Evolutionary conservation across 2,329 filamentous ascomycete genomes (phyloP).

Genomic region (Grosmannia huntii): DNA sequence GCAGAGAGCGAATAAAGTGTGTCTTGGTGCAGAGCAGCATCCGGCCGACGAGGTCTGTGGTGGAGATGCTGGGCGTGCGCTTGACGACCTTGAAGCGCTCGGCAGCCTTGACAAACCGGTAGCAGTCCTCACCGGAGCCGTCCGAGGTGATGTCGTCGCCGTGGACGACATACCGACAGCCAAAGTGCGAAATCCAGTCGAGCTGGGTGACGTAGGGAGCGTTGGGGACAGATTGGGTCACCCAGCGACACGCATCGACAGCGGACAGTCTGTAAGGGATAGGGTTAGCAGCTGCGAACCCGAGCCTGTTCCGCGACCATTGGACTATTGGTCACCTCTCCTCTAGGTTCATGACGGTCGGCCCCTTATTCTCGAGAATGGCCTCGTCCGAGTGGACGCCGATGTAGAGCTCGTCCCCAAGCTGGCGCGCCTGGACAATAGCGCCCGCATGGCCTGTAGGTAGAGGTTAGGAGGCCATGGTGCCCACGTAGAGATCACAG

Average conservation of each 20-base stretch:
- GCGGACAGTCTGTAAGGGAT: constrained; percentile 56
- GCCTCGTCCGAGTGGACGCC: constrained; percentile 93
- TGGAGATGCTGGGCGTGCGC: constrained; percentile 90
- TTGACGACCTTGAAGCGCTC: constrained; percentile 94
- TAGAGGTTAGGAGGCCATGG: background rate
- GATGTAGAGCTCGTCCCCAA: constrained; percentile 78
- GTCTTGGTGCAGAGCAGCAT: constrained; percentile 94
- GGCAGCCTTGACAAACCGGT: constrained; percentile 91
- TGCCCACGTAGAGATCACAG: background rate
- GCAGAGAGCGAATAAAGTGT: constrained; percentile 79
- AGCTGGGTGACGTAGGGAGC: constrained; percentile 93
- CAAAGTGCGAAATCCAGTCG: constrained; percentile 89
- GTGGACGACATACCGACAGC: constrained; percentile 63
- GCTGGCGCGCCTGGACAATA: constrained; percentile 87
- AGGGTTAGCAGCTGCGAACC: constrained; percentile 1
- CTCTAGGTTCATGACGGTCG: constrained; percentile 87
- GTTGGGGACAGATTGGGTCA: constrained; percentile 67
- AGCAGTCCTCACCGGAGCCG: constrained; percentile 86
- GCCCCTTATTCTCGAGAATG: constrained; percentile 93
- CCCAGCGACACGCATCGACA: constrained; percentile 91
- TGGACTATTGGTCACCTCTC: constrained; percentile 49
- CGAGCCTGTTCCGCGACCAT: too few relatives aligned
- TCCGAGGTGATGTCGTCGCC: constrained; percentile 43
- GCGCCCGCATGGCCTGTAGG: constrained; percentile 77
- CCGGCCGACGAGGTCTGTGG: constrained; percentile 91